Conservation (phyloP, 2,329 filamentous ascomycete species). For the Ophiostoma tasmaniense region DNA sequence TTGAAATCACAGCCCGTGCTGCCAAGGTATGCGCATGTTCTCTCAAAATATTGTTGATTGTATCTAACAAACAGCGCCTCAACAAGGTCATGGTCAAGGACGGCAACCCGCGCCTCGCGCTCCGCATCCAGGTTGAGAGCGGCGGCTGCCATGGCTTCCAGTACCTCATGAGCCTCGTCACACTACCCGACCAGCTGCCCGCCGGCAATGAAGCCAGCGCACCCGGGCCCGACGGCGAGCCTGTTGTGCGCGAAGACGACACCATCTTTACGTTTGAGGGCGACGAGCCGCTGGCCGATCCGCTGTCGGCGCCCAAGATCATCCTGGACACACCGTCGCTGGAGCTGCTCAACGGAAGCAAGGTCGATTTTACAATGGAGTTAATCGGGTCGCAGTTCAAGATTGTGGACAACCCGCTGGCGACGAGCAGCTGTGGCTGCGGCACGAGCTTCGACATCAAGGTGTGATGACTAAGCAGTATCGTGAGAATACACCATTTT, state of each 20-base stretch:
- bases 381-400: slow-evolving; percentile 86
- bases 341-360: slow-evolving; percentile 84
- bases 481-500: background rate
- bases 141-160: slow-evolving; percentile 98
- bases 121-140: slow-evolving; percentile 87
- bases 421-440: slow-evolving; percentile 91
- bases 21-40: slow-evolving; percentile 48
- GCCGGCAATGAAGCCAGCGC: background rate
- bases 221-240: slow-evolving; percentile 23
- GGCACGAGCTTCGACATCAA: slow-evolving; percentile 97
- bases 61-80: slow-evolving; percentile 48
- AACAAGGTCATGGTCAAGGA: slow-evolving; percentile 66
- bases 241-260: slow-evolving; percentile 61
- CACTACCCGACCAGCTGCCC: slow-evolving; percentile 38
- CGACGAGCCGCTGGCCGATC: slow-evolving; percentile 35
- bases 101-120: slow-evolving; percentile 66
- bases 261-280: slow-evolving; percentile 69
- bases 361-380: slow-evolving; percentile 93
- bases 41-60: background rate
- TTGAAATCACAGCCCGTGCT: slow-evolving; percentile 78
- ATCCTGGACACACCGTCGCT: slow-evolving; percentile 83
- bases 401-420: slow-evolving; percentile 85
- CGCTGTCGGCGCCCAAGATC: slow-evolving; percentile 55
- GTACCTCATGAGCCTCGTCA: slow-evolving; percentile 83
- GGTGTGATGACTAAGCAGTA: slow-evolving; percentile 32